These are phyloP conservation scores for Trametes cingulata DNA, from an alignment of 768 basidiomycete species.

Conservation along the genomic window DNA sequence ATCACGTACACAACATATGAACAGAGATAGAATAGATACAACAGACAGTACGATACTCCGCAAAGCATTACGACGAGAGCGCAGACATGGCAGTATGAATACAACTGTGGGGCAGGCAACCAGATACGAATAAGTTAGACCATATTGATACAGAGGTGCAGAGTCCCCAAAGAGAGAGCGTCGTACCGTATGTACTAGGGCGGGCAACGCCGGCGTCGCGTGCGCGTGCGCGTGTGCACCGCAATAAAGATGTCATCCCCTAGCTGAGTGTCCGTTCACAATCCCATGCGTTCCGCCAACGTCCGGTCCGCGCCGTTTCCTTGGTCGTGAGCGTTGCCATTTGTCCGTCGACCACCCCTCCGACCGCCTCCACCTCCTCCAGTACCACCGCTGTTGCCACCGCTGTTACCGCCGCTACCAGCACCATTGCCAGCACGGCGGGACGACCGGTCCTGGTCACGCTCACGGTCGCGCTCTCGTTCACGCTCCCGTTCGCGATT, in stretches of 20 bases:
- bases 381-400: slow-evolving; percentile 20
- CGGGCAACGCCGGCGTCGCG: slow-evolving; percentile 8
- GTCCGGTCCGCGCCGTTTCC: slow-evolving; percentile 62
- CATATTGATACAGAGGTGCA: slow-evolving; percentile 12
- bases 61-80: slow-evolving; percentile 33
- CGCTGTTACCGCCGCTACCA: slow-evolving; percentile 38
- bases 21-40: slow-evolving; percentile 23
- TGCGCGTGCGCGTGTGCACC: slow-evolving; percentile 1
- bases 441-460: slow-evolving; percentile 36
- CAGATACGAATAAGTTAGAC: slow-evolving; percentile 27
- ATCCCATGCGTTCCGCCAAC: slow-evolving; percentile 83
- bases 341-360: slow-evolving; percentile 27
- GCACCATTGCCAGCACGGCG: slow-evolving; percentile 47
- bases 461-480: slow-evolving; percentile 39
- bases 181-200: slow-evolving; percentile 32
- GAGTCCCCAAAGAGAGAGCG: slow-evolving; percentile 17
- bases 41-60: slow-evolving; percentile 24
- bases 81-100: slow-evolving; percentile 28
- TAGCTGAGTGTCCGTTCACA: slow-evolving; percentile 70
- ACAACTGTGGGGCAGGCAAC: slow-evolving; percentile 27
- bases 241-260: slow-evolving; percentile 19
- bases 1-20: slow-evolving; percentile 6
- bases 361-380: slow-evolving; percentile 37
- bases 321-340: slow-evolving; percentile 27
- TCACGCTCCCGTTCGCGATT: slow-evolving; percentile 38